Conservation (phyloP, 441 rosid species). For the Pelargonium myrrhifolium region DNA sequence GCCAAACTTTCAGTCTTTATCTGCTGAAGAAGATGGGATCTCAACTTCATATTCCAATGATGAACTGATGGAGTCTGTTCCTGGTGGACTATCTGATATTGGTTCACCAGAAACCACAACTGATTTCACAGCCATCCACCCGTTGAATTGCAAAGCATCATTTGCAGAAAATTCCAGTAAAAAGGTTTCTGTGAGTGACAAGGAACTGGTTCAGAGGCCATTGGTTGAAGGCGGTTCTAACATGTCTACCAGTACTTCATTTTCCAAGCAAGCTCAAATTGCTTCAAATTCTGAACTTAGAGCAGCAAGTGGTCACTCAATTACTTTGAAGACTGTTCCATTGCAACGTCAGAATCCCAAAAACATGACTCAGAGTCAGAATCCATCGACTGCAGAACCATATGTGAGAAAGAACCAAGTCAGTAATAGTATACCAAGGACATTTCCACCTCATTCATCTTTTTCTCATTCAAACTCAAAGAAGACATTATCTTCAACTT, state of each 20-base stretch:
- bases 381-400: not conserved
- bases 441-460: not conserved
- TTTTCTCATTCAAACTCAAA: constrained; percentile 1
- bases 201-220: constrained; percentile 26
- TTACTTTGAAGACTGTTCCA: constrained; percentile 1
- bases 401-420: constrained; percentile 4
- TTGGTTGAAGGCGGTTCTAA: constrained; percentile 28
- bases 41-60: constrained; percentile 28
- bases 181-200: constrained; percentile 29
- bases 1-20: constrained; percentile 26
- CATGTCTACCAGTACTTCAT: constrained; percentile 16
- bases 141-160: constrained; percentile 18
- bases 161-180: constrained; percentile 29
- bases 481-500: constrained; percentile 4
- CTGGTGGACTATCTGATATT: constrained; percentile 32
- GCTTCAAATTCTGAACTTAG: not conserved
- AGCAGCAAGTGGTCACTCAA: constrained; percentile 3
- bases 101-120: constrained; percentile 34
- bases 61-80: constrained; percentile 31
- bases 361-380: not conserved
- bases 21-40: constrained; percentile 28
- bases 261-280: not conserved
- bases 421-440: constrained; percentile 1
- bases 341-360: not conserved
- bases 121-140: constrained; percentile 14